These are phyloP conservation scores for Gastrolobium bilobum DNA, from an alignment of 306 rosid genomes.

Conservation along the genomic window DNA sequence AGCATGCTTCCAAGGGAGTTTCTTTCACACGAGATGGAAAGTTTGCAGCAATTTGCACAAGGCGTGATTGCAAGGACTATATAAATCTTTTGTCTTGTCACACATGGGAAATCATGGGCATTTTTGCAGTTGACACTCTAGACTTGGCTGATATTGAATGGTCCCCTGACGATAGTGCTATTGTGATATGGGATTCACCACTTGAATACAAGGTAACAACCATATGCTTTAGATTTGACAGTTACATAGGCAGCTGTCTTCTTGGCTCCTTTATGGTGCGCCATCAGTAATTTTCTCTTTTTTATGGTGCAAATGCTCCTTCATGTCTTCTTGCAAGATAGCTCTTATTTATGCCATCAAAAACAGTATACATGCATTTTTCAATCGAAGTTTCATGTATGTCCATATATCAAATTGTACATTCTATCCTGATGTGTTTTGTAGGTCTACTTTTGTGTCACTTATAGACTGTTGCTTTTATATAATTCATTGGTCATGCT, in stretches of 20 bases:
- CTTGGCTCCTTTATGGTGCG: too few species aligned
- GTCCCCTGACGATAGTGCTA: conserved; percentile 99
- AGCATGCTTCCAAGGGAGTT: conserved; percentile 95
- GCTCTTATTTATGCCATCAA: too few species aligned
- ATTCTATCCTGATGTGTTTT: conserved; percentile 21
- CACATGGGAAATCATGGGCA: conserved; percentile 97
- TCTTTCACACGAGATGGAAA: conserved; percentile 92
- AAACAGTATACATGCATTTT: neutral
- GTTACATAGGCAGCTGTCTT: too few species aligned
- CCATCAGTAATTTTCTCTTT: too few species aligned
- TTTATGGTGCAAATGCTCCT: too few species aligned
- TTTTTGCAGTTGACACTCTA: conserved; percentile 84
- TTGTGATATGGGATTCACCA: conserved; percentile 97
- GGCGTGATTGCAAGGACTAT: conserved; percentile 96
- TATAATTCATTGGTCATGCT: neutral
- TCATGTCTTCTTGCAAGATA: too few species aligned
- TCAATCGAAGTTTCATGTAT: conserved; percentile 13
- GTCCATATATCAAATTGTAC: conserved; percentile 3
- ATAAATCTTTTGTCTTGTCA: conserved; percentile 89
- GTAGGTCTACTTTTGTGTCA: conserved; percentile 8
- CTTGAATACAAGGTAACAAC: conserved; percentile 88
- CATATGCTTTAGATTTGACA: neutral
- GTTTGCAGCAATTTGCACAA: conserved; percentile 93
- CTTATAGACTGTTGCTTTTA: conserved; percentile 25
- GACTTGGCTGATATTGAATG: conserved; percentile 94